A percentile compares a stretch with the other conserved stretches of the same genome.
Evolutionary conservation across 2,329 filamentous ascomycete genomes (phyloP).

Genomic region (Aotearoamyces nothofagi): DNA sequence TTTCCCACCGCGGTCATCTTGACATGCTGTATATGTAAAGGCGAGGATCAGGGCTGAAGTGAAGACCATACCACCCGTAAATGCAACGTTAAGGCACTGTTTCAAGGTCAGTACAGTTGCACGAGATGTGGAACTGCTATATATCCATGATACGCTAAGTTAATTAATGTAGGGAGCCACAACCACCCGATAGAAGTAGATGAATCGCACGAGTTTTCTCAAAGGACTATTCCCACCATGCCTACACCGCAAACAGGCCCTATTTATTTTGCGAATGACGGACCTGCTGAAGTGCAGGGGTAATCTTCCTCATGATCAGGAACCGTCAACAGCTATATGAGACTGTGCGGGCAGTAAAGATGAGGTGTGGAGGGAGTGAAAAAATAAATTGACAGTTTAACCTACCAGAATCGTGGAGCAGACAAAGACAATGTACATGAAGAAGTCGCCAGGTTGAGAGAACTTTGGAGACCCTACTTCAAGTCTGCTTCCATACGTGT

Average conservation of each 20-base stretch:
- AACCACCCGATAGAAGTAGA: slow-evolving; percentile 20
- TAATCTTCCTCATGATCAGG: slow-evolving; percentile 44
- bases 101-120: slow-evolving; percentile 18
- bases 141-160: slow-evolving; percentile 5
- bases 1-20: slow-evolving; percentile 68
- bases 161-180: slow-evolving; percentile 20
- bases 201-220: slow-evolving; percentile 31
- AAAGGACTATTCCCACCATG: slow-evolving; percentile 37
- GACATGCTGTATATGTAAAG: slow-evolving; percentile 68
- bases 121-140: slow-evolving; percentile 2
- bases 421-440: slow-evolving; percentile 50
- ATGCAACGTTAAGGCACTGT: slow-evolving; percentile 34
- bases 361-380: slow-evolving; percentile 30
- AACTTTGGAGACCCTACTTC: slow-evolving; percentile 48
- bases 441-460: slow-evolving; percentile 46
- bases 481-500: slow-evolving; percentile 47
- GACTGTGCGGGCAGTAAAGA: slow-evolving; percentile 44
- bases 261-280: slow-evolving; percentile 35
- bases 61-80: slow-evolving; percentile 34
- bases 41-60: slow-evolving; percentile 58
- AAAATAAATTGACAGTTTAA: slow-evolving; percentile 5
- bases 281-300: slow-evolving; percentile 35
- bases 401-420: slow-evolving; percentile 48
- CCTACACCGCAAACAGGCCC: slow-evolving; percentile 34
- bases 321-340: slow-evolving; percentile 38